These are phyloP conservation scores for Blastobotrys persicus DNA, from an alignment of 1,139 yeast species.

Conservation along the genomic window DNA sequence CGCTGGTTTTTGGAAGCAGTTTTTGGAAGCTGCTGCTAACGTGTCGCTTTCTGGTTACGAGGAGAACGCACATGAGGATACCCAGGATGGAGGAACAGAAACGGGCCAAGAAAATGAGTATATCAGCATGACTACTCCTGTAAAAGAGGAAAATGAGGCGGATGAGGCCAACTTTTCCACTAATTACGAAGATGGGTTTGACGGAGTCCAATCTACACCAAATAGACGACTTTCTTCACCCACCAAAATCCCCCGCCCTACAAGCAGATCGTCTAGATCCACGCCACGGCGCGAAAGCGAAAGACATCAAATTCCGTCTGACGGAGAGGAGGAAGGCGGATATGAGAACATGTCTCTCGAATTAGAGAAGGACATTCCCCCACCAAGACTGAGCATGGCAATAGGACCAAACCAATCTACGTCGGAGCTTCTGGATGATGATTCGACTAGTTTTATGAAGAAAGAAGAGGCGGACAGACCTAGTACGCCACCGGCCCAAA, in stretches of 20 bases:
- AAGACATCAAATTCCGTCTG: neutral
- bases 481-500: neutral
- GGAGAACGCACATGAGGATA: slow-evolving; percentile 40
- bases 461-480: neutral
- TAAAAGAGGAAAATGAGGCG: slow-evolving; percentile 2
- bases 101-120: neutral
- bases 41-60: slow-evolving; percentile 61
- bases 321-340: slow-evolving; percentile 6
- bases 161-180: too few species aligned
- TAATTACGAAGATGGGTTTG: neutral
- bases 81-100: slow-evolving; percentile 13
- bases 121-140: slow-evolving; percentile 1
- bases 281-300: slow-evolving; percentile 14
- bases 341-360: slow-evolving; percentile 12
- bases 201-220: slow-evolving; percentile 18
- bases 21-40: slow-evolving; percentile 73
- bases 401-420: slow-evolving; percentile 1
- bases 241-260: slow-evolving; percentile 19
- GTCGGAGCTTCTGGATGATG: slow-evolving; percentile 3
- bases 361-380: slow-evolving; percentile 5
- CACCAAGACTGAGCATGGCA: slow-evolving; percentile 4
- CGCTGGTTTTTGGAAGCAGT: slow-evolving; percentile 65
- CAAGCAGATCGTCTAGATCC: slow-evolving; percentile 13
- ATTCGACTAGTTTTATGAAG: too few species aligned
- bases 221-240: slow-evolving; percentile 12